These are phyloP conservation scores for Ophiostoma australiae DNA, from an alignment of 2,329 filamentous ascomycete genomes.

Conservation along the genomic window DNA sequence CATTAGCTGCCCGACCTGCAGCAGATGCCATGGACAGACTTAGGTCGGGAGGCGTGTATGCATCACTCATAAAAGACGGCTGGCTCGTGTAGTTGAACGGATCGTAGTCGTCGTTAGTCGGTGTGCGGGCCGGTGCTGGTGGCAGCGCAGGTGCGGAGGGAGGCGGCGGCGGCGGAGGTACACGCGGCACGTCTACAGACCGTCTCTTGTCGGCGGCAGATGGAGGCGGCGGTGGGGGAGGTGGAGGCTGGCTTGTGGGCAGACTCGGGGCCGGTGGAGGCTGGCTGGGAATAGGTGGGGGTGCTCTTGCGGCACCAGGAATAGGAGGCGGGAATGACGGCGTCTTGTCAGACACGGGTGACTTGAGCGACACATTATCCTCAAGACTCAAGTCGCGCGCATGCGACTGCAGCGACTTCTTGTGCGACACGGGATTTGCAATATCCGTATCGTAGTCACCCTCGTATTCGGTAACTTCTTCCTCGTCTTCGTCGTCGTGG, in stretches of 20 bases:
- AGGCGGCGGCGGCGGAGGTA: constrained; percentile 61
- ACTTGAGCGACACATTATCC: constrained; percentile 58
- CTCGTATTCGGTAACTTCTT: constrained; percentile 88
- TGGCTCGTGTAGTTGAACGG: constrained; percentile 52
- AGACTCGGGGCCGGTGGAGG: constrained; percentile 31
- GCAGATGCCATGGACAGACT: constrained; percentile 19
- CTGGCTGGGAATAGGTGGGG: constrained; percentile 61
- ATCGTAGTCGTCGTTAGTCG: constrained; percentile 62
- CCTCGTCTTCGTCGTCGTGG: constrained; percentile 62
- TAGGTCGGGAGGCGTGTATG: constrained; percentile 44
- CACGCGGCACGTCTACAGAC: constrained; percentile 67
- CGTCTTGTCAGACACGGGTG: constrained; percentile 45
- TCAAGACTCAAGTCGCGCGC: constrained; percentile 72
- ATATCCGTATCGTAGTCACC: constrained; percentile 98
- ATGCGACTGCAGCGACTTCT: constrained; percentile 84
- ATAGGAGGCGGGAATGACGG: constrained; percentile 52
- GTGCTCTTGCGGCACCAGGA: constrained; percentile 54
- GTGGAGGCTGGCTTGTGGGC: constrained; percentile 46
- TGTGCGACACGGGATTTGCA: constrained; percentile 85
- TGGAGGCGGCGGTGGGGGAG: constrained; percentile 36
- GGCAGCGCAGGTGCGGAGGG: constrained; percentile 61
- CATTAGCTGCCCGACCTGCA: constrained; percentile 27
- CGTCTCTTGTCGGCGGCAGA: constrained; percentile 46
- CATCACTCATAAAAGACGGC: constrained; percentile 43
- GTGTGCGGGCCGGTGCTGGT: constrained; percentile 36